These are phyloP conservation scores for Gossypium laxum DNA, from an alignment of 441 rosid genomes.

Conservation along the genomic window DNA sequence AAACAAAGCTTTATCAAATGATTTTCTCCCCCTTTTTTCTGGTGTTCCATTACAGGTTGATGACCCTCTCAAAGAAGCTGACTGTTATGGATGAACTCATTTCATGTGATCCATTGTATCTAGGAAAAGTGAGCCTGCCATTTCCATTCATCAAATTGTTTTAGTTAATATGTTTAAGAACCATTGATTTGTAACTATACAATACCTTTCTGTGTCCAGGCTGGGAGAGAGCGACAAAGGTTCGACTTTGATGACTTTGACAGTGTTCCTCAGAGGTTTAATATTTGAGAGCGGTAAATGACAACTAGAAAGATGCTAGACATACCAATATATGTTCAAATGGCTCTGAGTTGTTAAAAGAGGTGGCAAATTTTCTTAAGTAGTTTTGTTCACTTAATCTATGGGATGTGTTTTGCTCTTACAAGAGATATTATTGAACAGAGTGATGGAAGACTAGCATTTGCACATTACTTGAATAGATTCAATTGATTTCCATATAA, in stretches of 20 bases:
- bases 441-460: neutral
- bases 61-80: slow-evolving; percentile 74
- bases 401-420: neutral
- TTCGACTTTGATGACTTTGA: slow-evolving; percentile 86
- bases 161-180: neutral
- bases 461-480: neutral
- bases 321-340: neutral
- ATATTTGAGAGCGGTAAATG: slow-evolving; percentile 34
- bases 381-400: slow-evolving; percentile 6
- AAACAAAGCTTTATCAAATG: neutral
- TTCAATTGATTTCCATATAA: neutral
- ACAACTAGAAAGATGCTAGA: slow-evolving; percentile 8
- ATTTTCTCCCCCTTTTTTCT: neutral
- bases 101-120: slow-evolving; percentile 68
- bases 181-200: slow-evolving; percentile 8
- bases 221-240: slow-evolving; percentile 78
- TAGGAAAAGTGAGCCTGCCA: slow-evolving; percentile 50
- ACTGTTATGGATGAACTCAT: slow-evolving; percentile 63
- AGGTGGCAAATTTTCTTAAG: slow-evolving; percentile 10
- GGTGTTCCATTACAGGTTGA: slow-evolving; percentile 43
- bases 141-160: neutral
- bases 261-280: slow-evolving; percentile 79
- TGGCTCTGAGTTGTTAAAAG: slow-evolving; percentile 12
- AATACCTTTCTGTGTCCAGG: slow-evolving; percentile 32
- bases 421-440: neutral